These are phyloP conservation scores for Pichia sp. DNA, from an alignment of 1,139 yeast genomes.

Conservation along the genomic window DNA sequence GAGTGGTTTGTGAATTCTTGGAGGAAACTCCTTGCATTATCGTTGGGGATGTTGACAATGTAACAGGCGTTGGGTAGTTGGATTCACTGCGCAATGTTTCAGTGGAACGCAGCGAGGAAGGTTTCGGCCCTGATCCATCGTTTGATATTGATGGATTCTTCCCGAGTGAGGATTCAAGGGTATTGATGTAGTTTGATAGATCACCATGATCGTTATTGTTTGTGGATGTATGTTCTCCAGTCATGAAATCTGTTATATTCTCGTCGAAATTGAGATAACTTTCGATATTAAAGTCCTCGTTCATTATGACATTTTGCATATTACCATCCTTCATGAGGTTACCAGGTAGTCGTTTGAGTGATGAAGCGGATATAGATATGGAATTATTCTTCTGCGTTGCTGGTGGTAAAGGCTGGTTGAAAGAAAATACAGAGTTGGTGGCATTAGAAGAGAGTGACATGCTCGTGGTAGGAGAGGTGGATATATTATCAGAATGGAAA, in stretches of 20 bases:
- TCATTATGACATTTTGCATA: conserved; percentile 2
- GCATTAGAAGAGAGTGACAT: no score
- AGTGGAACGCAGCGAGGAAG: neutral
- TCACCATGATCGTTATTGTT: no score
- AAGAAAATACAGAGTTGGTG: no score
- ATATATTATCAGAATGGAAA: conserved; percentile 5
- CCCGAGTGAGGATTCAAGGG: conserved; percentile 25
- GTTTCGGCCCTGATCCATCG: neutral
- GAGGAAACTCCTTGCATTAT: no score
- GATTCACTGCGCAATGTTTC: conserved; percentile 5
- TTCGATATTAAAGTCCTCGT: conserved; percentile 25
- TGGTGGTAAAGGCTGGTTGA: no score
- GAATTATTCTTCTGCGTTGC: no score
- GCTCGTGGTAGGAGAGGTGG: no score
- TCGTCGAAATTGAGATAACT: conserved; percentile 25
- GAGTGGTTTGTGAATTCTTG: no score
- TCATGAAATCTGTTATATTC: conserved; percentile 3
- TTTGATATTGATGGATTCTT: conserved; percentile 8
- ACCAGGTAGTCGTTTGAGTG: conserved; percentile 5
- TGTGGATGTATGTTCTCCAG: neutral
- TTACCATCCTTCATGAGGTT: conserved; percentile 1
- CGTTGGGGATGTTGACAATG: conserved; percentile 15
- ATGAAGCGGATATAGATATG: conserved; percentile 10
- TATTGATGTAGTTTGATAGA: conserved; percentile 25
- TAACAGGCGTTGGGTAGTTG: conserved; percentile 12